These are phyloP conservation scores for Sesbania bispinosa DNA, from an alignment of 306 rosid species.

Conservation along the genomic window DNA sequence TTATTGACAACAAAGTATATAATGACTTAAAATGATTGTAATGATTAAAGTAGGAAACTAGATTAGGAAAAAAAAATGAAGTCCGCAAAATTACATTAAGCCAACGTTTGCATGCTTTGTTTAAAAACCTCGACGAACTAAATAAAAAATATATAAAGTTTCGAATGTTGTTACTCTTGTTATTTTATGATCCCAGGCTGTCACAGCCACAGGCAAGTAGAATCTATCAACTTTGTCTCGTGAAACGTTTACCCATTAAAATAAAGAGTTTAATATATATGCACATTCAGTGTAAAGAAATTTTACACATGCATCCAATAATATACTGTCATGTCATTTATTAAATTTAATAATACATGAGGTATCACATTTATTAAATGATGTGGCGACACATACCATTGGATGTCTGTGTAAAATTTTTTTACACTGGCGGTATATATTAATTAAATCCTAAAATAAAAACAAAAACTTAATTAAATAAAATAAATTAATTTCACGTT, in stretches of 20 bases:
- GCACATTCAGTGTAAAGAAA: no score
- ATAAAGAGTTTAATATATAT: no score
- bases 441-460: no score
- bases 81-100: neutral
- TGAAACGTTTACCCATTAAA: neutral
- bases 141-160: neutral
- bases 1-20: neutral
- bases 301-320: no score
- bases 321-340: no score
- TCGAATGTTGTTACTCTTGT: neutral
- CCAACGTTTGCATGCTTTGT: neutral
- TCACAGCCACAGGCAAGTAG: slow-evolving; percentile 16
- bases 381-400: no score
- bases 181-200: neutral
- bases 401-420: no score
- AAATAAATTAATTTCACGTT: no score
- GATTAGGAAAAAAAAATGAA: neutral
- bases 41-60: neutral
- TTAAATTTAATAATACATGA: no score
- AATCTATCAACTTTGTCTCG: slow-evolving; percentile 30
- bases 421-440: no score
- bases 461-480: no score
- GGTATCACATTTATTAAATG: no score
- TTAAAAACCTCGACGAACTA: neutral
- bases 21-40: slow-evolving; percentile 1